These are phyloP conservation scores for Citrus inodora DNA, from an alignment of 345 rosid genomes.

Conservation along the genomic window DNA sequence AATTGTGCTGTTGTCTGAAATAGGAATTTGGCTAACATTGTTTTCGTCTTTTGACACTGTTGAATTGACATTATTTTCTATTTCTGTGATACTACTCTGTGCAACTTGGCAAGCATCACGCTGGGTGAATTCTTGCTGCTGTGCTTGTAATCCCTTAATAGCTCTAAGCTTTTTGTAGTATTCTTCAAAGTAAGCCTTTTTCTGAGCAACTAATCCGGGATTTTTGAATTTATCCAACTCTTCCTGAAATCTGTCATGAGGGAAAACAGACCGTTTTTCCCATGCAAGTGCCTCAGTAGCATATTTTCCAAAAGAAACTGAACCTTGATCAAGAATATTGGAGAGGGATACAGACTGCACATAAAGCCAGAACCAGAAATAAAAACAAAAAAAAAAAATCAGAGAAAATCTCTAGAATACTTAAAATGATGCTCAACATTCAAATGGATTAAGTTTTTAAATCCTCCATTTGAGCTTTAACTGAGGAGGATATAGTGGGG, in stretches of 20 bases:
- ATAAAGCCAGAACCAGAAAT: not conserved
- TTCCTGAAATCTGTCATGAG: conserved; percentile 21
- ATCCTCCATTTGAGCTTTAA: not conserved
- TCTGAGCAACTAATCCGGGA: conserved; percentile 30
- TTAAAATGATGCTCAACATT: not conserved
- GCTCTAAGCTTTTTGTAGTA: conserved; percentile 19
- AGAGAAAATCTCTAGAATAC: not conserved
- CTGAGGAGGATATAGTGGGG: not conserved
- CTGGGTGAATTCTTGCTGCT: conserved; percentile 7
- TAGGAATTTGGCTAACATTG: not conserved
- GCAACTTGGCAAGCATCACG: not conserved
- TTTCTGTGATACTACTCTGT: not conserved
- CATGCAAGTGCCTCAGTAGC: conserved; percentile 21
- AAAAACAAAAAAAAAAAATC: not conserved
- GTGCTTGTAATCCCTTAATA: conserved; percentile 18
- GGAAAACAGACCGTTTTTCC: conserved; percentile 28
- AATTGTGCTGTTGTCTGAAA: not conserved
- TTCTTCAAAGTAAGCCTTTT: conserved; percentile 31
- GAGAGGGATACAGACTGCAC: conserved; percentile 7
- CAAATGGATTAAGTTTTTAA: too few relatives aligned
- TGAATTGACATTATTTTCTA: not conserved
- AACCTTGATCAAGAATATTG: conserved; percentile 13
- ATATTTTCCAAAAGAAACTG: conserved; percentile 26
- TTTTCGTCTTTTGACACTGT: not conserved
- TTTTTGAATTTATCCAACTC: conserved; percentile 21